Evolutionary conservation across 495 filamentous ascomycete genomes (phyloP).

Genomic region (Lasiosphaeris hirsuta): DNA sequence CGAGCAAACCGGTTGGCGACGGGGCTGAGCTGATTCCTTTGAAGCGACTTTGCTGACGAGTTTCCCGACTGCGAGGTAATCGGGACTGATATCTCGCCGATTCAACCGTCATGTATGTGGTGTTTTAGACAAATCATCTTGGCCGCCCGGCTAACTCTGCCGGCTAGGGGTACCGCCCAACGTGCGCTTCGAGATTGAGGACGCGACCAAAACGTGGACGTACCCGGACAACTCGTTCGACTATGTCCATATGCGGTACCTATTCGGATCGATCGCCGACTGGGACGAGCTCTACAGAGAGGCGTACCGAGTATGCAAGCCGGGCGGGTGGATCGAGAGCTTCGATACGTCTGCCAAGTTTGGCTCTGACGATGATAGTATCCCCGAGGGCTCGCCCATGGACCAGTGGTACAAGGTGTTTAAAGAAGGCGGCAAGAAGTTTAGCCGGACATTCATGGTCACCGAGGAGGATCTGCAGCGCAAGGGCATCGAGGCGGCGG

Average conservation of each 20-base stretch:
- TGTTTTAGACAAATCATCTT: no score
- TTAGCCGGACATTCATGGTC: constrained; percentile 13
- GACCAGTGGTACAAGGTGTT: constrained; percentile 21
- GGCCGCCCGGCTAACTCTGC: no score
- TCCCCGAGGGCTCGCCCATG: constrained; percentile 14
- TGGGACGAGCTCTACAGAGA: constrained; percentile 47
- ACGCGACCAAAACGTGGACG: constrained; percentile 48
- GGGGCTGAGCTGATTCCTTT: constrained; percentile 3
- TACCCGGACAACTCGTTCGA: constrained; percentile 51
- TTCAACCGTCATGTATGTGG: constrained; percentile 40
- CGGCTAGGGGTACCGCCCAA: constrained; percentile 43
- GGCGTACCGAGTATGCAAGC: constrained; percentile 23
- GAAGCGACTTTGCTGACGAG: constrained; percentile 43
- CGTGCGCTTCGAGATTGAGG: constrained; percentile 50
- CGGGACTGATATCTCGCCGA: constrained; percentile 62
- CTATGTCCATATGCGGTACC: constrained; percentile 53
- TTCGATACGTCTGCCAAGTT: constrained; percentile 25
- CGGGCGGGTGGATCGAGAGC: constrained; percentile 28
- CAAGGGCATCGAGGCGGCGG: constrained; percentile 42
- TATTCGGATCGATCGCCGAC: constrained; percentile 49
- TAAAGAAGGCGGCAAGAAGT: constrained; percentile 13
- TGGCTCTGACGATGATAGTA: constrained; percentile 17
- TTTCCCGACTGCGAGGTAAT: constrained; percentile 51
- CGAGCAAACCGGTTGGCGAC: not conserved
- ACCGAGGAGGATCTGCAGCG: constrained; percentile 29